These are phyloP conservation scores for Clitopilus passeckerianus DNA, from an alignment of 768 basidiomycete species.

Conservation along the genomic window DNA sequence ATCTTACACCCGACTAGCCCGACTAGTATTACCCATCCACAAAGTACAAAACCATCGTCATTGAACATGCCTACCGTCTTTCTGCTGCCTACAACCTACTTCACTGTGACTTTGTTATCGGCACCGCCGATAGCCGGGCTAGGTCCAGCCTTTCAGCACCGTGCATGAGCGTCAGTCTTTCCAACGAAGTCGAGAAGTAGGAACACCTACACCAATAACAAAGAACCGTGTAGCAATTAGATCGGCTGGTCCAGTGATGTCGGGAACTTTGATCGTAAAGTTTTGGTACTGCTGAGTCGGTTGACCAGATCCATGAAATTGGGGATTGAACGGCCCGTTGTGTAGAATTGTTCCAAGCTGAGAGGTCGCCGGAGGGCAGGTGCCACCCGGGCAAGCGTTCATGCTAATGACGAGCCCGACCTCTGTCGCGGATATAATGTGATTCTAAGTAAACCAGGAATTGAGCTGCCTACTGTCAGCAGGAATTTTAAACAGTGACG, in stretches of 20 bases:
- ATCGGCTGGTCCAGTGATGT: background rate
- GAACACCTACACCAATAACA: background rate
- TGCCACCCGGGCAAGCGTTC: background rate
- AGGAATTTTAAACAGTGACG: background rate
- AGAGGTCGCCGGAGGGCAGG: background rate
- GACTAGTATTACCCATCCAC: too few relatives aligned
- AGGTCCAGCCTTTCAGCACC: background rate
- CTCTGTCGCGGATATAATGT: background rate
- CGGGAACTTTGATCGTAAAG: background rate
- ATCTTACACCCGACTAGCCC: too few relatives aligned
- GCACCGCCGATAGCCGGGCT: background rate
- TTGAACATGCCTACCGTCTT: too few relatives aligned
- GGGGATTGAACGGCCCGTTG: background rate
- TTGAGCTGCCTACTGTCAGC: background rate
- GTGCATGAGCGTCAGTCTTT: background rate
- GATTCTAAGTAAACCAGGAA: background rate
- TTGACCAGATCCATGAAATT: background rate
- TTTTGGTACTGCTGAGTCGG: background rate
- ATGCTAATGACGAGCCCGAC: background rate
- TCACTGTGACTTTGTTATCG: background rate
- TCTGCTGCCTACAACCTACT: background rate
- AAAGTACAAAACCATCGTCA: too few relatives aligned
- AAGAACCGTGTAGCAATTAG: background rate
- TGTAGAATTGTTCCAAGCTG: background rate
- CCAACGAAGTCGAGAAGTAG: background rate